Evolutionary conservation across 306 rosid species (phyloP), one percentile per base, ranked within the genome.

Genomic region (Castanopsis chinensis): DNA sequence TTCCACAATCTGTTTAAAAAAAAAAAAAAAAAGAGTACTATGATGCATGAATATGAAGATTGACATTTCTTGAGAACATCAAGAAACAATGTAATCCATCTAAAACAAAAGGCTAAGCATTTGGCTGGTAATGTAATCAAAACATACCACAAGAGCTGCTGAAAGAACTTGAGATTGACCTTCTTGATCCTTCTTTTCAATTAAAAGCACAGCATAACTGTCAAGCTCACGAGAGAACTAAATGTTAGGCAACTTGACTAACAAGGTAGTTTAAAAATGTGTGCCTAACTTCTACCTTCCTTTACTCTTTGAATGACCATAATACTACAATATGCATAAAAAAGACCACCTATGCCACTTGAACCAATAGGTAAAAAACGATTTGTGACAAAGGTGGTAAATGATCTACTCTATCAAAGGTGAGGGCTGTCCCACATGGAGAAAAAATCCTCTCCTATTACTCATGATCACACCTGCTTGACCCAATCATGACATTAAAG

Each of bases 101-200:
- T 77, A n/a, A 7, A n/a, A 32, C 53, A 10, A 13, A 10, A 49
- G 53, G 17, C 15, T 37, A 37, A 37, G 11, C 3, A 37, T 37
- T 37, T 37, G 11, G 51, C 67, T 53, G 63, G 69, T 49, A 72
- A 76, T 33, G 78, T 76, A 27, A 73, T 32, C 37, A 69, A 74
- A 43, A 65, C 78, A 76, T 88, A 95, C 99, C 97, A 89, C 91
- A 63, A 95, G 91, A 61, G 99, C 97, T 72, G 99, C 95, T 6
- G 97, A 92, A 77, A 95, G 91, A 82, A 91, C 98, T 83, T 95
- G 99, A 71, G 94, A 86, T 83, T 91, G 99, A 83, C 98, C 99
- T 87, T 93, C 98, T 78, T 82, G 79, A 83, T 95, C 98, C 81
- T 90, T 95, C 78, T 86, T 84, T 75, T 92, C 96, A 54, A 90